Evolutionary conservation across 345 rosid genomes (phyloP).

Genomic region (Microcos paniculata): DNA sequence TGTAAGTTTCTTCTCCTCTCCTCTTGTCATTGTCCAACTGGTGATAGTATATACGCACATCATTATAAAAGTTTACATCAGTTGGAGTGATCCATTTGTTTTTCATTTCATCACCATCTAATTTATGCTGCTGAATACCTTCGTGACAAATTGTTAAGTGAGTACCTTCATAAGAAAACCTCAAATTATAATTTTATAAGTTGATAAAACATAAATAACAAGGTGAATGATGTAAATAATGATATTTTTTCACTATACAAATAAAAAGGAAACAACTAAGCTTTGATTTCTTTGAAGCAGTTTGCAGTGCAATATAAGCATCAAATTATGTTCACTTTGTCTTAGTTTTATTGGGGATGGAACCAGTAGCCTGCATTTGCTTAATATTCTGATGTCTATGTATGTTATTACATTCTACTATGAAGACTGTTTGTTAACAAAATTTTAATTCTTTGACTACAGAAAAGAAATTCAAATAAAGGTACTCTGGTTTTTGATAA

Average conservation of each 20-base stretch:
- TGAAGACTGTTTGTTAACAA: background rate
- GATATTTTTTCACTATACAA: too few species aligned
- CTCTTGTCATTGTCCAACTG: background rate
- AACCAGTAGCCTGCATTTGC: background rate
- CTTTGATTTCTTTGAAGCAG: too few species aligned
- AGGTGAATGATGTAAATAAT: too few species aligned
- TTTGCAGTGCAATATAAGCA: background rate
- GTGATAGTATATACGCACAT: background rate
- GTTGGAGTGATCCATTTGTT: background rate
- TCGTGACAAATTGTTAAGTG: too few species aligned
- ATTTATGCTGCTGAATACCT: background rate
- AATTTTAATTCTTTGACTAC: background rate
- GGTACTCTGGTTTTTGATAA: background rate
- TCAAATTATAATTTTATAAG: too few species aligned
- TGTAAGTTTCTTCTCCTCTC: slow-evolving; percentile 49
- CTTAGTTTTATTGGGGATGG: background rate
- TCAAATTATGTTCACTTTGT: background rate
- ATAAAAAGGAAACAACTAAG: too few species aligned
- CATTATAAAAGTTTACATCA: background rate
- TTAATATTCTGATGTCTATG: background rate
- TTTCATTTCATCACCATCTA: background rate
- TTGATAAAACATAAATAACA: too few species aligned
- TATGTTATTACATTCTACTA: background rate
- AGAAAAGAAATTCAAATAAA: background rate
- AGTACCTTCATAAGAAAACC: too few species aligned